Evolutionary conservation across 2,329 filamentous ascomycete species (phyloP).

Genomic region (Balansia obtecta): DNA sequence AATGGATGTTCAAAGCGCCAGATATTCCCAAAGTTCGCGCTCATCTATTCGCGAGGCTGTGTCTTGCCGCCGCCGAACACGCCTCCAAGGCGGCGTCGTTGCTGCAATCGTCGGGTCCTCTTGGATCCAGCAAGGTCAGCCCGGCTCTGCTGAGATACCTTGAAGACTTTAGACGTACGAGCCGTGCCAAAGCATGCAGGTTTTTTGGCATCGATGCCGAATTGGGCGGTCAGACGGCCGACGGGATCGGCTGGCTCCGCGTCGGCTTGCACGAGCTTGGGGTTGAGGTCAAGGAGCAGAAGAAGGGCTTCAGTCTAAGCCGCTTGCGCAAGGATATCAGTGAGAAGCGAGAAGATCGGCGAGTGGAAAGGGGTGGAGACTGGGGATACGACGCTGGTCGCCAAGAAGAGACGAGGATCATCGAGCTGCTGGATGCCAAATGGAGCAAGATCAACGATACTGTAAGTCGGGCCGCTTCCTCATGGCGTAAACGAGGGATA

Average conservation of each 20-base stretch:
- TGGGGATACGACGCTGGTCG: conserved; percentile 81
- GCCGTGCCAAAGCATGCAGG: conserved; percentile 73
- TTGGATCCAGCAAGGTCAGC: conserved; percentile 39
- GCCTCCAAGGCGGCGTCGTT: conserved; percentile 57
- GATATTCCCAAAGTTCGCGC: conserved; percentile 81
- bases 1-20: conserved; percentile 94
- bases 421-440: conserved; percentile 78
- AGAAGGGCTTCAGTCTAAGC: conserved; percentile 44
- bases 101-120: conserved; percentile 25
- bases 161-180: conserved; percentile 60
- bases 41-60: conserved; percentile 76
- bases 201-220: conserved; percentile 90
- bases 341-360: conserved; percentile 68
- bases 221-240: conserved; percentile 65
- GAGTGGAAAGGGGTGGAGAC: conserved; percentile 56
- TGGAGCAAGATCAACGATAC: conserved; percentile 93
- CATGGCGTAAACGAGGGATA: background rate
- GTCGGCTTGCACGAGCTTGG: conserved; percentile 68
- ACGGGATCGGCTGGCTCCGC: conserved; percentile 75
- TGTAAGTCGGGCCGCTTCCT: conserved; percentile 33
- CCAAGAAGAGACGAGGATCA: conserved; percentile 70
- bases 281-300: conserved; percentile 37
- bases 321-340: conserved; percentile 61
- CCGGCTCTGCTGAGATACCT: conserved; percentile 60
- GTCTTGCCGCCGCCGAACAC: conserved; percentile 79